Percentiles rank a stretch among this genome's conserved stretches.
phyloP scores from a whole-genome alignment of 164 flowering plant species.

The Akebia trifoliata region DNA sequence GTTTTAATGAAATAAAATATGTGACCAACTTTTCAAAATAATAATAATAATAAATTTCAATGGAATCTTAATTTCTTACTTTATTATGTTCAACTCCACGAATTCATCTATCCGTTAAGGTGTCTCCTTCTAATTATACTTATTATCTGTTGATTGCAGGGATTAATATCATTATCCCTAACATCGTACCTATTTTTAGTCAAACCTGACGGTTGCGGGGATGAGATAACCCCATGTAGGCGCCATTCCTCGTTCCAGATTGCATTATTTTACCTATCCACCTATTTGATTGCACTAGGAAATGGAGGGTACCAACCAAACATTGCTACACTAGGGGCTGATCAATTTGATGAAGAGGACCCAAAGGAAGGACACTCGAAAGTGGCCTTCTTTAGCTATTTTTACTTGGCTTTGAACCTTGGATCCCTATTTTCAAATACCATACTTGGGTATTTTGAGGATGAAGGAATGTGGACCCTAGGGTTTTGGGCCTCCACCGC shows the following conservation, averaged over 20 bases:
- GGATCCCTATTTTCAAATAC: conserved; percentile 57
- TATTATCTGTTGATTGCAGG: no score
- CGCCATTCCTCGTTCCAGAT: conserved; percentile 12
- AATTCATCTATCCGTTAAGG: no score
- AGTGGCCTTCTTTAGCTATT: conserved; percentile 7
- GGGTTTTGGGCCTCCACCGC: not conserved
- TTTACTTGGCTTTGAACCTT: conserved; percentile 3
- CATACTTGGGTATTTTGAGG: not conserved
- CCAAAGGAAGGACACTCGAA: not conserved
- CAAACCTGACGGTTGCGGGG: conserved; percentile 69
- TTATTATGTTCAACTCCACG: no score
- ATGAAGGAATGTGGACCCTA: not conserved
- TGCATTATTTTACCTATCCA: conserved; percentile 3
- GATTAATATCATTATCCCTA: conserved; percentile 45
- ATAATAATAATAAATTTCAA: no score
- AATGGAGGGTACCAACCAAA: conserved; percentile 10
- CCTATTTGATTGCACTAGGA: conserved; percentile 8
- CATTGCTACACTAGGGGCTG: conserved; percentile 39
- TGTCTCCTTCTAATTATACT: no score
- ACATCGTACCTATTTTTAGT: conserved; percentile 45
- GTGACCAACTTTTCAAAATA: no score
- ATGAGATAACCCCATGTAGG: conserved; percentile 30
- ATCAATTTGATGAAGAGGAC: conserved; percentile 36
- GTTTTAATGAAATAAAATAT: no score
- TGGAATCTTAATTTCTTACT: no score